Percentiles rank a stretch among this genome's conserved stretches.
Evolutionary conservation across 2,329 filamentous ascomycete species (phyloP).

Genomic region (Neofusicoccum parvum): DNA sequence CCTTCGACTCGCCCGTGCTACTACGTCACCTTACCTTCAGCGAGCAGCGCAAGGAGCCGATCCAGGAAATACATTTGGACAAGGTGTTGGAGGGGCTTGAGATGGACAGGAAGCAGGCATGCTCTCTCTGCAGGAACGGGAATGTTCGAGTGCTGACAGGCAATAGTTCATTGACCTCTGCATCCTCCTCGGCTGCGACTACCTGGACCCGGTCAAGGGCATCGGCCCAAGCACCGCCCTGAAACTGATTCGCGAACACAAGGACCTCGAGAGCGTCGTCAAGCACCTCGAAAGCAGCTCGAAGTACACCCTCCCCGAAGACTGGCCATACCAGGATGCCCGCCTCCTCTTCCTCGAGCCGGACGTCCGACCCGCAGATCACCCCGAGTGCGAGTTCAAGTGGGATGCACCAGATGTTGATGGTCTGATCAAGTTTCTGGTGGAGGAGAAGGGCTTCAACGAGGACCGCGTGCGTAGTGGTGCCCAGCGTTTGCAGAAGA

Average conservation of each 20-base stretch:
- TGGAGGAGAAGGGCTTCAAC: constrained; percentile 93
- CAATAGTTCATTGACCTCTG: constrained; percentile 92
- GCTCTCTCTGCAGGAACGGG: constrained; percentile 14
- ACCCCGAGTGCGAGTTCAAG: constrained; percentile 92
- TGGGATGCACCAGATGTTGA: constrained; percentile 95
- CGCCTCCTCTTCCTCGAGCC: constrained; percentile 90
- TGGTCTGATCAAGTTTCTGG: constrained; percentile 84
- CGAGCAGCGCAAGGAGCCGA: constrained; percentile 95
- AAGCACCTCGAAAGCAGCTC: constrained; percentile 76
- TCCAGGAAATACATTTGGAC: constrained; percentile 89
- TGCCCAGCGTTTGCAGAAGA: constrained; percentile 81
- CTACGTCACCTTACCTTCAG: constrained; percentile 93
- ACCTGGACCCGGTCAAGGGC: constrained; percentile 94
- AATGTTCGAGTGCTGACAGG: not conserved
- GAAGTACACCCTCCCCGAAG: constrained; percentile 86
- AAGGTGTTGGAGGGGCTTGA: constrained; percentile 82
- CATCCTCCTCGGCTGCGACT: constrained; percentile 96
- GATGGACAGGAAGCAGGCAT: constrained; percentile 85
- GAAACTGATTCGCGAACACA: constrained; percentile 91
- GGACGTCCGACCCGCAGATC: constrained; percentile 80
- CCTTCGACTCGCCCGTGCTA: constrained; percentile 89
- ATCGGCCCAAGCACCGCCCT: constrained; percentile 89
- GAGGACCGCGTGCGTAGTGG: constrained; percentile 87
- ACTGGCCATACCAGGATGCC: constrained; percentile 94
- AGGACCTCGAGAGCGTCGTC: constrained; percentile 82